phyloP scores from a whole-genome alignment of 352 stramenopile genomes.

The Salisapilia sapeloensis region DNA sequence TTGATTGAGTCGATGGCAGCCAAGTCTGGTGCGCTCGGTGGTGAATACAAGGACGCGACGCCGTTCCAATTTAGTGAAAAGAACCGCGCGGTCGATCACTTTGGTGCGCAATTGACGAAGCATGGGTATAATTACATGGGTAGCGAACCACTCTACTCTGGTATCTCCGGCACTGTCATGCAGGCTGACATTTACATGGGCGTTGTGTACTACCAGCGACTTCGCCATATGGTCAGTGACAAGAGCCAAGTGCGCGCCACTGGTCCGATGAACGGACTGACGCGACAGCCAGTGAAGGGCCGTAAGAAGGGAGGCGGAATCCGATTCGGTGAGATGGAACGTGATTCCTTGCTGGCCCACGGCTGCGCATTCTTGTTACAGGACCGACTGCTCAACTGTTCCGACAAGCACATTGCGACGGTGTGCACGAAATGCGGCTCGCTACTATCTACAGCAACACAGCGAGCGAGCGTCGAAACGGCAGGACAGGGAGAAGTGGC shows the following conservation, averaged over 20 bases:
- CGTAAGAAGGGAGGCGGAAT: conserved; percentile 98
- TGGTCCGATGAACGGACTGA: conserved; percentile 97
- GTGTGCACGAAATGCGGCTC: conserved; percentile 88
- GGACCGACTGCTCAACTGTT: conserved; percentile 97
- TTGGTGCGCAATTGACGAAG: conserved; percentile 94
- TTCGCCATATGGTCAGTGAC: conserved; percentile 99
- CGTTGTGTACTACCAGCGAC: conserved; percentile 99
- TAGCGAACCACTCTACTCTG: conserved; percentile 98
- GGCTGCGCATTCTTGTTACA: conserved; percentile 93
- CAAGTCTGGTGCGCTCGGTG: conserved; percentile 97
- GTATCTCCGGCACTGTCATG: conserved; percentile 96
- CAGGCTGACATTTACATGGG: conserved; percentile 99
- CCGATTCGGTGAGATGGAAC: conserved; percentile 99
- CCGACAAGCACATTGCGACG: conserved; percentile 95
- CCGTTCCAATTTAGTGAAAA: conserved; percentile 99
- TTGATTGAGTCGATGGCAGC: conserved; percentile 98
- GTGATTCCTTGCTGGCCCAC: conserved; percentile 97
- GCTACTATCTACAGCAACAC: conserved; percentile 77
- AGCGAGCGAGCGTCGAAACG: conserved; percentile 64
- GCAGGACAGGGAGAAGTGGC: conserved; percentile 66
- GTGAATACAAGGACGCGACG: conserved; percentile 95
- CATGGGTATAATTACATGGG: conserved; percentile 98
- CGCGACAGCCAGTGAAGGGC: conserved; percentile 98
- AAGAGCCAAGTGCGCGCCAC: conserved; percentile 99
- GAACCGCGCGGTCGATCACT: conserved; percentile 97